These are phyloP conservation scores for Colletotrichum trifolii DNA, from an alignment of 2,329 filamentous ascomycete species.

Conservation along the genomic window DNA sequence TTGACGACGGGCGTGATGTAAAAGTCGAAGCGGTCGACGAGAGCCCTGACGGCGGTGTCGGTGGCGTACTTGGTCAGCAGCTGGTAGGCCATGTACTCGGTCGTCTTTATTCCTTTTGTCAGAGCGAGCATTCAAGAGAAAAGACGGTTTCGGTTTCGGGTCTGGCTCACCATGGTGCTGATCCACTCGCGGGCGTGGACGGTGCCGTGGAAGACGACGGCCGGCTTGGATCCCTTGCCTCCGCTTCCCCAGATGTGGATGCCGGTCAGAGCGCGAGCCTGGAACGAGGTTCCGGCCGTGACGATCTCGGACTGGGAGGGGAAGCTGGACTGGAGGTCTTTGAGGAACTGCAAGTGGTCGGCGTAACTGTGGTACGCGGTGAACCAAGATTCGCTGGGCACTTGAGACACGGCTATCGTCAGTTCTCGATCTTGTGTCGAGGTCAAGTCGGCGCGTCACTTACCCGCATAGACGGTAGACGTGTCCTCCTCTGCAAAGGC, in stretches of 20 bases:
- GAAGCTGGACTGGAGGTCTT: conserved; percentile 54
- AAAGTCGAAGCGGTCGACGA: conserved; percentile 67
- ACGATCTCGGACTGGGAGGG: conserved; percentile 60
- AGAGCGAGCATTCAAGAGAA: background rate
- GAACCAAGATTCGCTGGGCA: conserved; percentile 56
- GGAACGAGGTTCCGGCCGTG: conserved; percentile 56
- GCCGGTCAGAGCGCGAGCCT: conserved; percentile 69
- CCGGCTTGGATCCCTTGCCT: conserved; percentile 59
- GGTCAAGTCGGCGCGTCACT: background rate
- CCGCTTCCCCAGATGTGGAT: conserved; percentile 64
- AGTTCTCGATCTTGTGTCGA: background rate
- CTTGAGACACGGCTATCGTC: conserved; percentile 16
- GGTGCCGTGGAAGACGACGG: conserved; percentile 62
- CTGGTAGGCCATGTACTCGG: conserved; percentile 60
- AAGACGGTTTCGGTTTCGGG: accelerated
- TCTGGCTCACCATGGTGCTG: conserved; percentile 64
- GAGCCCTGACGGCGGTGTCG: conserved; percentile 48
- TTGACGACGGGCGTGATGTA: conserved; percentile 64
- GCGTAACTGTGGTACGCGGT: conserved; percentile 63
- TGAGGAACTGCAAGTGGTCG: conserved; percentile 61
- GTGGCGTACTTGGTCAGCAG: conserved; percentile 54
- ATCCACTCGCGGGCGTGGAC: conserved; percentile 68
- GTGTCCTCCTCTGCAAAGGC: conserved; percentile 45
- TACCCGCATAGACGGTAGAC: conserved; percentile 25
- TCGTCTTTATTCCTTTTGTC: conserved; percentile 45